These are phyloP conservation scores for Amanita rubescens DNA, from an alignment of 768 basidiomycete species.

Conservation along the genomic window DNA sequence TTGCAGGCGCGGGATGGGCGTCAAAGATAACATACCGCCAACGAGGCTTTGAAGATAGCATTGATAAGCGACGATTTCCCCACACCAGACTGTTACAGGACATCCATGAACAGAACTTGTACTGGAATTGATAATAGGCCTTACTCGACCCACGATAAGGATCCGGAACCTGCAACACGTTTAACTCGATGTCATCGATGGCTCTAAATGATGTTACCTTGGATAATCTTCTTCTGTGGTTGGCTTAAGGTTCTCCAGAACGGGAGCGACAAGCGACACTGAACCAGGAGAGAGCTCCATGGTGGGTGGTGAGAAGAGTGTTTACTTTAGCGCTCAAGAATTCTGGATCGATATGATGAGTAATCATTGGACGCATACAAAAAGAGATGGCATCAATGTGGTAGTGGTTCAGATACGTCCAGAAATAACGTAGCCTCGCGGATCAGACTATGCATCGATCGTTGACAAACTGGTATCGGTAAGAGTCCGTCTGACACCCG, in stretches of 20 bases:
- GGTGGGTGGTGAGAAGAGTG: too few species aligned
- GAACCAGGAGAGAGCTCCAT: too few species aligned
- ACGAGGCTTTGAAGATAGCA: neutral
- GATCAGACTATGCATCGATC: too few species aligned
- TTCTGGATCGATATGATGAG: too few species aligned
- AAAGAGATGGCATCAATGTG: neutral
- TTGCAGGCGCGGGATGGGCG: neutral
- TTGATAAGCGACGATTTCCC: conserved; percentile 1
- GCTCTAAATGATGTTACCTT: neutral
- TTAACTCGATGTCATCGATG: neutral
- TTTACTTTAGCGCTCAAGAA: too few species aligned
- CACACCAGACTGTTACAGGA: neutral
- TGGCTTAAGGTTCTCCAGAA: neutral
- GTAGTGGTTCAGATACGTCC: too few species aligned
- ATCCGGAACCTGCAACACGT: neutral
- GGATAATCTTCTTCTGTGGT: neutral
- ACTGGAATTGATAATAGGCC: neutral
- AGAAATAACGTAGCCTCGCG: too few species aligned
- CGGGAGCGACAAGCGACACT: too few species aligned
- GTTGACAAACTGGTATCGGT: too few species aligned
- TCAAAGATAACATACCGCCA: neutral
- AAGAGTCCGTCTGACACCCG: too few species aligned
- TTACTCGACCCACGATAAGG: conserved; percentile 13
- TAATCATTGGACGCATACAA: too few species aligned
- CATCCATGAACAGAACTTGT: neutral